Conservation (phyloP, 129 eudicot species). For the Arctium lappa region DNA sequence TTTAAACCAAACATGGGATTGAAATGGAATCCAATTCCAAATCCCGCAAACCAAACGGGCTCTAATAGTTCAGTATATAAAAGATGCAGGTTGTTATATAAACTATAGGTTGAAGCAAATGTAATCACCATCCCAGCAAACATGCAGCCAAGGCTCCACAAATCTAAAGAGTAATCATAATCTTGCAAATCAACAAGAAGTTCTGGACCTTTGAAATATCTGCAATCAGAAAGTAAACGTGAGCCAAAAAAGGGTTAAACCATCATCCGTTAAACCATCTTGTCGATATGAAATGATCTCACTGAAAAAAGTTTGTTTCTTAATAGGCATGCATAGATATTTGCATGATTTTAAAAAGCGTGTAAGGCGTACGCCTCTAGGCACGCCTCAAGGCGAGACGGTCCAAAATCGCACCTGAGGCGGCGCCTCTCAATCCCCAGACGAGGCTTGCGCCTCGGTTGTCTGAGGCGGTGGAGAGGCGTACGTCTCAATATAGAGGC, state of each 20-base stretch:
- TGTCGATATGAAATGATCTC: not conserved
- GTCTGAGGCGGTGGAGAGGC: no score
- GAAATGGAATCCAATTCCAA: no score
- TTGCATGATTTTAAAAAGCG: no score
- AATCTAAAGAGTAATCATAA: conserved; percentile 77
- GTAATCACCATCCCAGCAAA: conserved; percentile 83
- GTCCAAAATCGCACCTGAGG: no score
- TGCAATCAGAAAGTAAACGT: conserved; percentile 28
- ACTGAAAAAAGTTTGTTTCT: not conserved
- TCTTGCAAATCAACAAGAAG: conserved; percentile 86
- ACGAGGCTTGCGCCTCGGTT: no score
- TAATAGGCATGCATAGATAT: not conserved
- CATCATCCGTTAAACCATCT: not conserved
- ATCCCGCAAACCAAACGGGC: no score
- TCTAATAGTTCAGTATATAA: not conserved
- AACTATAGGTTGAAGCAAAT: not conserved
- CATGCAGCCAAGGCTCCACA: conserved; percentile 97
- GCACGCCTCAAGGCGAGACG: no score
- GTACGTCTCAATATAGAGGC: no score
- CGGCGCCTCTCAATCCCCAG: no score
- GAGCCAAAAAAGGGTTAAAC: not conserved
- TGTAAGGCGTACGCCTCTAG: no score
- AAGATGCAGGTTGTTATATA: not conserved
- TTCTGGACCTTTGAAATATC: conserved; percentile 91
- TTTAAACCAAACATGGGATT: no score